Evolutionary conservation across 140 eudicot genomes (phyloP), one percentile per base, ranked within the genome.

Genomic region (Stevia rebaudiana): DNA sequence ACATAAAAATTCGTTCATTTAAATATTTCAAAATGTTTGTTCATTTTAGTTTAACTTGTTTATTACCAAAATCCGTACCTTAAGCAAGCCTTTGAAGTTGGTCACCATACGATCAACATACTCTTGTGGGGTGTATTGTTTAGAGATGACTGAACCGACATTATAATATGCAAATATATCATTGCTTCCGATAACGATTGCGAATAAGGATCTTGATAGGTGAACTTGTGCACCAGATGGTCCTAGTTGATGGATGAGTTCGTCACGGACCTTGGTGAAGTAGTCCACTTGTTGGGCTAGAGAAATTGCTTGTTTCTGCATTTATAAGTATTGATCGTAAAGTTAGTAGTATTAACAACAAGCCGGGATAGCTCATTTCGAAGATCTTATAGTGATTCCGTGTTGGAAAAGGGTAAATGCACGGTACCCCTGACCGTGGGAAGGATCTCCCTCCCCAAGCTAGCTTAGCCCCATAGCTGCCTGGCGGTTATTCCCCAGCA

Each of bases 181-280:
- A 49, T 92, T 88, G 84, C 94, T 92, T 67, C 96, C 96, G 8
- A 85, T 79, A 8, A 85, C 83, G 11, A 85, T 21, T 3, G 78
- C 42, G 19, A 84, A 85, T 3, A 92, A 13, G 21, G 98, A 76
- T 21, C 79, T 83, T 0, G 96, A 79, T 15, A 87, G 55, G 72
- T 79, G 81, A 8, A 62, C 8, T 1, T 78, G 65, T n/a, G 86
- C 92, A 23, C 41, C 80, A 0, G 74, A 18, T 2, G 80, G 16
- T 48, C 92, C 95, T n/a, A 83, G 43, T 23, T 28, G 62, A 48
- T 54, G 60, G 59, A 70, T 74, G 33, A 92, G 62, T 18, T 50
- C 62, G 53, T 73, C 74, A 7, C 43, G 79, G 8, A 92, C 89
- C 49, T 31, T 3, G 0, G 80, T 67, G 41, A 68, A 84, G 58